Percentiles rank a stretch among this genome's conserved stretches.
Conservation (phyloP, 2,329 filamentous ascomycete species). For the Colletotrichum costaricense region DNA sequence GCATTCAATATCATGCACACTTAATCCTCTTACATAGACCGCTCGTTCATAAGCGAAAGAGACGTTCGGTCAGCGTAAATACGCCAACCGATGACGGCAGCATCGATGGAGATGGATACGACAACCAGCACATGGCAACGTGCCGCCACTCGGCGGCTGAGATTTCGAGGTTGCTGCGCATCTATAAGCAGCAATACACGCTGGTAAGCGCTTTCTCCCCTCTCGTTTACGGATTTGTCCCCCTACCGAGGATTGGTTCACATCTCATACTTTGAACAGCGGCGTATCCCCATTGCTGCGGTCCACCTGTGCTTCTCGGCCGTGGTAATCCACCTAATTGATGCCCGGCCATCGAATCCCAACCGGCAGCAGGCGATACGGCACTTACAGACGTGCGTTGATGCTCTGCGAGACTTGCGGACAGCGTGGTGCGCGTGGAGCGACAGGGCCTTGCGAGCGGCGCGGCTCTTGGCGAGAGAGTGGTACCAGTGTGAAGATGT, state of each 20-base stretch:
- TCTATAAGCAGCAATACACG: constrained; percentile 39
- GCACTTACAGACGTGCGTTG: constrained; percentile 33
- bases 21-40: constrained; percentile 40
- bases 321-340: constrained; percentile 37
- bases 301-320: constrained; percentile 38
- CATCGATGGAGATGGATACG: background rate
- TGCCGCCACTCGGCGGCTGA: constrained; percentile 39
- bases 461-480: constrained; percentile 31
- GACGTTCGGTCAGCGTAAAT: background rate
- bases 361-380: constrained; percentile 30
- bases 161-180: constrained; percentile 35
- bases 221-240: background rate
- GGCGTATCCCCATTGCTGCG: constrained; percentile 37
- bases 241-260: background rate
- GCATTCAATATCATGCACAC: constrained; percentile 39
- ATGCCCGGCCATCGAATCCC: constrained; percentile 32
- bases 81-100: background rate
- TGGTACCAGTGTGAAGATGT: constrained; percentile 36
- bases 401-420: constrained; percentile 31
- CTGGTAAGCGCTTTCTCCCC: constrained; percentile 22
- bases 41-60: constrained; percentile 19
- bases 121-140: constrained; percentile 32
- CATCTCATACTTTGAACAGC: constrained; percentile 14
- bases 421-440: constrained; percentile 37
- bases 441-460: constrained; percentile 29